Percentiles rank a stretch among this genome's conserved stretches.
phyloP scores from a whole-genome alignment of 352 stramenopile species.

The Phytophthora agathidicida region DNA sequence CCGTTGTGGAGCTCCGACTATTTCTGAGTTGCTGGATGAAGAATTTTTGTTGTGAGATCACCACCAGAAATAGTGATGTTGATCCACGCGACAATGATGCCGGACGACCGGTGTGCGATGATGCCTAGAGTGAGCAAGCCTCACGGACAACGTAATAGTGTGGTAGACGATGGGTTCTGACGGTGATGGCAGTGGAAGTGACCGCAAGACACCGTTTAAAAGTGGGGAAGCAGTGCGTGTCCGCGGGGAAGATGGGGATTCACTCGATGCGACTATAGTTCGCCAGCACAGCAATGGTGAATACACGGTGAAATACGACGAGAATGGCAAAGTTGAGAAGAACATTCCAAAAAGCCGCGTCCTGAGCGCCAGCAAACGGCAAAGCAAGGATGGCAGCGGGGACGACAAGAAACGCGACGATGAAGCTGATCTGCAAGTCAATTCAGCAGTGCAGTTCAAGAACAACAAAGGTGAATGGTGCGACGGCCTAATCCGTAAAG shows the following conservation, averaged over 20 bases:
- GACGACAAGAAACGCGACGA: constrained; percentile 23
- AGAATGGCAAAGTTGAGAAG: constrained; percentile 42
- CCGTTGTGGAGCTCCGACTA: constrained; percentile 12
- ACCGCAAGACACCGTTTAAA: constrained; percentile 14
- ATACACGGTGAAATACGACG: constrained; percentile 41
- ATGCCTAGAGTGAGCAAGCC: not conserved
- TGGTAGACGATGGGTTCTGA: constrained; percentile 20
- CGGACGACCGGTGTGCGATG: constrained; percentile 4
- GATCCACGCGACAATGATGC: not conserved
- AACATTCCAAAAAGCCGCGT: constrained; percentile 36
- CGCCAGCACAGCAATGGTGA: constrained; percentile 46
- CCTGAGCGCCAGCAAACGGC: constrained; percentile 7
- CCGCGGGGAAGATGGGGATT: constrained; percentile 20
- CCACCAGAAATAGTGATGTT: constrained; percentile 27
- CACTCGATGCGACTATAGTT: constrained; percentile 31
- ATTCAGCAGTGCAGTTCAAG: constrained; percentile 47
- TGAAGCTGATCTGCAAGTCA: constrained; percentile 13
- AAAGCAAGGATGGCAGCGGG: constrained; percentile 13
- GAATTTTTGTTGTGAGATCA: no score
- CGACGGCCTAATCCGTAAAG: constrained; percentile 34
- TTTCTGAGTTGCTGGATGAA: no score
- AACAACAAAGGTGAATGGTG: constrained; percentile 43
- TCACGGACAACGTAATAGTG: constrained; percentile 1
- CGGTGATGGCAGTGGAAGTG: constrained; percentile 13
- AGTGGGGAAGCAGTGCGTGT: constrained; percentile 18